Evolutionary conservation across 306 rosid species (phyloP).

Genomic region (Carpinus fangiana): DNA sequence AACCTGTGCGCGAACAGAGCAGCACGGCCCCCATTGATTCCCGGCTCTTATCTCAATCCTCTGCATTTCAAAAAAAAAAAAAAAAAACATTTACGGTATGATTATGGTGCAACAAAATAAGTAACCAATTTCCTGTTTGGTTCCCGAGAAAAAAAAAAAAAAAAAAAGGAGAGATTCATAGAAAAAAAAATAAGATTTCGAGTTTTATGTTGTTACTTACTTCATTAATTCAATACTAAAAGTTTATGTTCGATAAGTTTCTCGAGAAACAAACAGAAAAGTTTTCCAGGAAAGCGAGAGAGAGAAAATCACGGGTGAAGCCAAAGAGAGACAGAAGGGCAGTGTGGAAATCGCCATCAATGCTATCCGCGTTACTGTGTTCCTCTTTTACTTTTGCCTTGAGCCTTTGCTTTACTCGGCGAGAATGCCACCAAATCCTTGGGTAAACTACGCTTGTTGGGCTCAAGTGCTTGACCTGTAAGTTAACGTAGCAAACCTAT

Average conservation of each 20-base stretch:
- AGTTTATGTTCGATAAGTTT: neutral
- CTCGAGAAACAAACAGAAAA: constrained; percentile 16
- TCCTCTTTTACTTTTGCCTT: neutral
- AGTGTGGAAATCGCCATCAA: constrained; percentile 50
- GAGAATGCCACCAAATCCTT: neutral
- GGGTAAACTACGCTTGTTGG: neutral
- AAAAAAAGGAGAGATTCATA: neutral
- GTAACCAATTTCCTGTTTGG: neutral
- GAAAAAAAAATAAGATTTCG: neutral
- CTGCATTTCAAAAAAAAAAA: constrained; percentile 45
- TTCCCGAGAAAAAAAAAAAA: neutral
- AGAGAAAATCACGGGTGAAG: constrained; percentile 34
- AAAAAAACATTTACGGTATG: neutral
- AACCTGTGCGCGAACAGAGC: constrained; percentile 51
- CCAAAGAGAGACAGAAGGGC: constrained; percentile 30
- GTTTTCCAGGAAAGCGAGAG: neutral
- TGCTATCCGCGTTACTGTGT: neutral
- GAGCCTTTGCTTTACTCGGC: too few relatives aligned
- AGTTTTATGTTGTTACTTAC: neutral
- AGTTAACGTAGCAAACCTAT: too few relatives aligned
- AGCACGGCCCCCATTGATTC: constrained; percentile 42
- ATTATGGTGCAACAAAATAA: neutral
- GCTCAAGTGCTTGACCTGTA: neutral
- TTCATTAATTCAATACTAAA: neutral
- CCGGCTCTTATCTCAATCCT: constrained; percentile 44